A percentile compares a stretch with the other conserved stretches of the same genome.
phyloP scores from a whole-genome alignment of 306 rosid species.

The Inga oerstediana region DNA sequence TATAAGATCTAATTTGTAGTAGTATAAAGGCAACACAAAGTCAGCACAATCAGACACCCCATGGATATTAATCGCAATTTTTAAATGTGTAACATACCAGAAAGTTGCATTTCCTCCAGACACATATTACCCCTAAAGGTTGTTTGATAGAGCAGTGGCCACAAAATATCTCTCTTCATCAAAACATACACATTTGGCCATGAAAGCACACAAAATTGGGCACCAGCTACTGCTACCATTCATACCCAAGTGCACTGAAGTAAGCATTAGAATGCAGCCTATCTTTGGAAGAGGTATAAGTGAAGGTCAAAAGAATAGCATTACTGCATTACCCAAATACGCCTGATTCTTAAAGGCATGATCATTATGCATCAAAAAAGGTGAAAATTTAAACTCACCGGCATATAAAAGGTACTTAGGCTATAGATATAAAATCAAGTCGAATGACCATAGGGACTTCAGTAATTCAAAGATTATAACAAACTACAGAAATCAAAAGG shows the following conservation, averaged over 20 bases:
- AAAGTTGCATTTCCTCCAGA: background rate
- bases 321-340: background rate
- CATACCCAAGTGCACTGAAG: background rate
- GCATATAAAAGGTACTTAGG: background rate
- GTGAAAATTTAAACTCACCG: background rate
- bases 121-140: background rate
- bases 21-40: background rate
- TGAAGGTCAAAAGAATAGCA: background rate
- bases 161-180: background rate
- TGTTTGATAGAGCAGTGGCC: background rate
- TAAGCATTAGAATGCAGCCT: background rate
- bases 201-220: background rate
- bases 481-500: constrained; percentile 19
- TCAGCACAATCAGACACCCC: background rate
- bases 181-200: constrained; percentile 2
- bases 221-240: too few species aligned
- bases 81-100: background rate
- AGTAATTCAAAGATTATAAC: background rate
- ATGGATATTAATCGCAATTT: background rate
- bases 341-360: background rate
- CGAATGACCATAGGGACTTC: background rate
- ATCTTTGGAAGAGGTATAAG: background rate
- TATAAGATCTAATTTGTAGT: too few species aligned
- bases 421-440: background rate
- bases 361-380: background rate